These are phyloP conservation scores for Lactarius sanguifluus DNA, from an alignment of 768 basidiomycete genomes.

Conservation along the genomic window DNA sequence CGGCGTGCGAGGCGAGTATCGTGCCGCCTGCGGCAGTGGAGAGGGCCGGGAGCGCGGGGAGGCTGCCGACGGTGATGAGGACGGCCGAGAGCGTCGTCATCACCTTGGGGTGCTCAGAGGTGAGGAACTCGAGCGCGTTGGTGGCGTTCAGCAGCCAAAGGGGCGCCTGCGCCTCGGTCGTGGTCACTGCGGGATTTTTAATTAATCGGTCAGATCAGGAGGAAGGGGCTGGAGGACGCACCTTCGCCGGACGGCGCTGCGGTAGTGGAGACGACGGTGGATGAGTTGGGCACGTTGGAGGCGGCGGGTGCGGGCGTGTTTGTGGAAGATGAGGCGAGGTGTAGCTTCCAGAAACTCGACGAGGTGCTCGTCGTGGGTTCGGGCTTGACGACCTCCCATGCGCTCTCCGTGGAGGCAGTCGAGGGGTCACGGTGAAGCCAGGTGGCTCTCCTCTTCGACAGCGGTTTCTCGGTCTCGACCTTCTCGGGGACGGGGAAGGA, in stretches of 20 bases:
- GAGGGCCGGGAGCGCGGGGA: constrained; percentile 71
- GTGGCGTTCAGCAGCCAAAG: constrained; percentile 78
- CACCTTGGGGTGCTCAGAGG: constrained; percentile 70
- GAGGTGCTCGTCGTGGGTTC: constrained; percentile 10
- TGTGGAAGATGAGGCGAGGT: constrained; percentile 11
- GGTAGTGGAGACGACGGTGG: constrained; percentile 8
- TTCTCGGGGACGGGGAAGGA: constrained; percentile 7
- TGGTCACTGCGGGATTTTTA: constrained; percentile 35
- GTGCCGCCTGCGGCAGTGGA: constrained; percentile 69
- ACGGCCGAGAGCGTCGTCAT: constrained; percentile 76
- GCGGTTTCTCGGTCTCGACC: constrained; percentile 14
- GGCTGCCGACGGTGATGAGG: constrained; percentile 73
- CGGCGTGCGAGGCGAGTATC: constrained; percentile 68
- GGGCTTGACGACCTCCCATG: constrained; percentile 19
- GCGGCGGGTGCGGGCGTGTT: constrained; percentile 11
- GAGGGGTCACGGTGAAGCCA: constrained; percentile 27
- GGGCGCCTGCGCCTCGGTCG: constrained; percentile 59
- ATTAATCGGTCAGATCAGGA: neutral
- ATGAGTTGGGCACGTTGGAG: neutral
- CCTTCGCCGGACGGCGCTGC: constrained; percentile 27
- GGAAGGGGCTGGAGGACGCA: constrained; percentile 1
- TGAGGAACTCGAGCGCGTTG: constrained; percentile 70
- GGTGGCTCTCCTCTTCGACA: constrained; percentile 12
- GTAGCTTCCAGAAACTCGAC: constrained; percentile 24
- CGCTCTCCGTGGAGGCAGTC: constrained; percentile 17